phyloP scores from a whole-genome alignment of 192 early-diverging fungal genomes.

The Endogone sp. region DNA sequence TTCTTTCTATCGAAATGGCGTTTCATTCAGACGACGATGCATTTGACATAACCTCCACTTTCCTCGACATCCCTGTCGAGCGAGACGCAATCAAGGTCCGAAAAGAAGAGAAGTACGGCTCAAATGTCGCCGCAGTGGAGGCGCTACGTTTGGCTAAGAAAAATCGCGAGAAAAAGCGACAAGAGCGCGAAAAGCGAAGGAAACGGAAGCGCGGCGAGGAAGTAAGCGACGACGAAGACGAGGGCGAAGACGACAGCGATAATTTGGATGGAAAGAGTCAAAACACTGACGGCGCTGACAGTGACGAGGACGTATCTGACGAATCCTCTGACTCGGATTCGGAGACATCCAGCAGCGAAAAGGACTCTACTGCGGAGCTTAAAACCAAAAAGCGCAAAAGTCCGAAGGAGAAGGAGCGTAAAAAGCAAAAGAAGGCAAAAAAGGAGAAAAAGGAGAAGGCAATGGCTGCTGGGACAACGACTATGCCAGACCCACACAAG shows the following conservation, averaged over 20 bases:
- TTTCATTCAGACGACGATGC: slow-evolving; percentile 6
- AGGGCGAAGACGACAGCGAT: not conserved
- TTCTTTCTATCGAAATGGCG: not conserved
- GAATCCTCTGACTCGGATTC: slow-evolving; percentile 6
- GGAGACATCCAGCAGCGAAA: not conserved
- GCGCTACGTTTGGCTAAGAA: slow-evolving; percentile 6
- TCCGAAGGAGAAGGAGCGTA: slow-evolving; percentile 35
- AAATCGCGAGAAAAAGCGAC: slow-evolving; percentile 18
- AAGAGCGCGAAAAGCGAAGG: slow-evolving; percentile 36
- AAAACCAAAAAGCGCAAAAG: slow-evolving; percentile 28
- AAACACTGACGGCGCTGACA: slow-evolving; percentile 30
- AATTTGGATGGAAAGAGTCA: slow-evolving; percentile 20
- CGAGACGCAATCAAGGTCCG: slow-evolving; percentile 2
- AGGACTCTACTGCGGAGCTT: not conserved
- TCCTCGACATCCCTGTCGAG: slow-evolving; percentile 13
- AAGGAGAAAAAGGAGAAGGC: slow-evolving; percentile 40
- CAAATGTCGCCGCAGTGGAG: slow-evolving; percentile 5
- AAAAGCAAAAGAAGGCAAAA: slow-evolving; percentile 30
- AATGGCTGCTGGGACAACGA: slow-evolving; percentile 10
- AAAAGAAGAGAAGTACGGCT: slow-evolving; percentile 6
- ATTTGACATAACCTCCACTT: slow-evolving; percentile 9
- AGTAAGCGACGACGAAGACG: slow-evolving; percentile 24
- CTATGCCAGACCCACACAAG: slow-evolving; percentile 33
- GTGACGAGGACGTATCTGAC: slow-evolving; percentile 6
- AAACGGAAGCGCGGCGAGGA: slow-evolving; percentile 34